Base-by-base conservation (phyloP, 2,329 filamentous ascomycete species). In the Lachnellula hyalina region DNA sequence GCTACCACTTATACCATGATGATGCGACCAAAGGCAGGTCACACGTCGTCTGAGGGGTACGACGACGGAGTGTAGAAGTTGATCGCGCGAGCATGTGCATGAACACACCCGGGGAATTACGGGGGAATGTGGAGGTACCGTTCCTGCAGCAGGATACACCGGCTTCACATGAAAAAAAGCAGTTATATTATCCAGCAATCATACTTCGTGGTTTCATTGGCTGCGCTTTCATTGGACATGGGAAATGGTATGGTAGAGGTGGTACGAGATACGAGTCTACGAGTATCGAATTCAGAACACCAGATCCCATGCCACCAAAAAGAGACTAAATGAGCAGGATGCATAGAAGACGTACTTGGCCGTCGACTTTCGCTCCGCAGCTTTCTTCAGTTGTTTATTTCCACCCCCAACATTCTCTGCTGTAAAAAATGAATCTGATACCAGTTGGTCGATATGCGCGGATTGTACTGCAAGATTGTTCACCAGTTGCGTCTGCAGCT, bases 321-420 rank as follows among this genome's bases (percentile, higher is more conserved):
- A 87, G 25, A 83, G 77, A 70, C 89, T 91, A 49, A 94, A 72
- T 1, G 87, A 85, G 55, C 86, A 84, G 4, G 87, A 87, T n/a
- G 85, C 86, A 70, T 88, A 92, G 65, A 93, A 93, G 0, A 90
- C 89, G 63, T 85, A 85, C 68, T 86, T 84, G 32, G 89, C 89
- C 44, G 85, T 80, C 72, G 88, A 90, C 40, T 82, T 78, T 61
- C 85, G 77, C 68, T 89, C 80, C 1, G 82, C 84, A 28, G 93
- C 94, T 67, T 87, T 85, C 74, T 94, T 94, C 51, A 99, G 77
- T 75, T 97, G 86, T 73, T 87, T 89, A 74, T 99, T 99, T 17
- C 93, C 94, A 55, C 85, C 85, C 14, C 87, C 87, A 49, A 99
- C 83, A 67, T 97, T 96, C 68, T 93, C 88, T 25, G 86, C 83